Conservation (phyloP, 1,139 yeast species). For the Suhomyces taliae region DNA sequence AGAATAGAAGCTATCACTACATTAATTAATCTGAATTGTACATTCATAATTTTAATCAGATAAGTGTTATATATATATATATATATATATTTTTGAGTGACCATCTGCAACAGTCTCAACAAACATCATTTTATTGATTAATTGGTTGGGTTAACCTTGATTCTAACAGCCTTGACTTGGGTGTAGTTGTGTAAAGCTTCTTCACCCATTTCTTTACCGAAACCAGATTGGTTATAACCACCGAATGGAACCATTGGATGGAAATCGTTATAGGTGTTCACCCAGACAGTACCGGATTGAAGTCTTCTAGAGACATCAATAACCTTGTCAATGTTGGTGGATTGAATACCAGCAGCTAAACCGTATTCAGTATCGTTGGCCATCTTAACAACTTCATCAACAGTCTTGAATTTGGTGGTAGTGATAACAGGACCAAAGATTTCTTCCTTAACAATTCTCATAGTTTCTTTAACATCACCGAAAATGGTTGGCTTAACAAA, state of each 20-base stretch:
- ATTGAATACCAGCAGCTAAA: conserved; percentile 13
- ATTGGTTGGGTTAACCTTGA: conserved; percentile 11
- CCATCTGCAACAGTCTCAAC: not conserved
- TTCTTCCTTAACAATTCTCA: conserved; percentile 30
- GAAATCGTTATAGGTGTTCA: conserved; percentile 30
- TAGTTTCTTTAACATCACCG: conserved; percentile 26
- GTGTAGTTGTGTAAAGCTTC: conserved; percentile 27
- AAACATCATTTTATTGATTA: not conserved
- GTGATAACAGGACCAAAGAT: conserved; percentile 32
- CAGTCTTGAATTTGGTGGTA: conserved; percentile 27
- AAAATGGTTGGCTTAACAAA: conserved; percentile 28
- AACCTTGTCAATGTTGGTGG: conserved; percentile 45
- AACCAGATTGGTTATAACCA: conserved; percentile 31
- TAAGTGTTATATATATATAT: too few relatives aligned
- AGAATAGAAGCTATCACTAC: too few relatives aligned
- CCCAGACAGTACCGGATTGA: conserved; percentile 29
- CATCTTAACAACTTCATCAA: conserved; percentile 25
- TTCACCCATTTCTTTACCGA: conserved; percentile 31
- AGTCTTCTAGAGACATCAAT: conserved; percentile 25
- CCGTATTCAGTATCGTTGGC: conserved; percentile 23
- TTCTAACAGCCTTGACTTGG: conserved; percentile 26
- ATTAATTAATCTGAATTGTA: too few relatives aligned
- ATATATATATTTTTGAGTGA: too few relatives aligned
- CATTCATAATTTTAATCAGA: too few relatives aligned
- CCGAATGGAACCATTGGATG: conserved; percentile 32